A percentile compares a stretch with the other conserved stretches of the same genome.
These are phyloP conservation scores for Verticillium isaacii DNA, from an alignment of 2,329 filamentous ascomycete genomes.

Conservation along the genomic window DNA sequence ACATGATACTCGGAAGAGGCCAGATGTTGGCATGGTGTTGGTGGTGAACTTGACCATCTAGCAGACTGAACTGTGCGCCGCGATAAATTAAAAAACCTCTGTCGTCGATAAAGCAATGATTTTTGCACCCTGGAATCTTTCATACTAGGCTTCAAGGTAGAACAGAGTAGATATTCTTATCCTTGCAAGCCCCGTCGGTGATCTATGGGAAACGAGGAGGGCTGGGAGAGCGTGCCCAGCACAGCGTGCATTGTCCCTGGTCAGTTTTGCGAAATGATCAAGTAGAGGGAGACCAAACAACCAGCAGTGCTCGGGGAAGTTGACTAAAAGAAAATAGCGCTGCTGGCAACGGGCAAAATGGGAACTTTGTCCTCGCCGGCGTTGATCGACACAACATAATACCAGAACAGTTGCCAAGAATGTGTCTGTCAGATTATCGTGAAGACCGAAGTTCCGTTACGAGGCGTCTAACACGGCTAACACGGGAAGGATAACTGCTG, in stretches of 20 bases:
- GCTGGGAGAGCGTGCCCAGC: too few relatives aligned
- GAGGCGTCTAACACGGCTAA: not conserved
- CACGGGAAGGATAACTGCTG: not conserved
- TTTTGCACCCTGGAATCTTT: too few relatives aligned
- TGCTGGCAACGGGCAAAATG: not conserved
- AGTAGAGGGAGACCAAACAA: too few relatives aligned
- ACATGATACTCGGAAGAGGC: not conserved
- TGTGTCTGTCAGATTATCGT: not conserved
- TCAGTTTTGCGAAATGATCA: too few relatives aligned
- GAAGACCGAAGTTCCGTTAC: not conserved
- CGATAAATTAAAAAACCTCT: not conserved
- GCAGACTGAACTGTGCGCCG: not conserved
- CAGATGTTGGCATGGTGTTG: not conserved
- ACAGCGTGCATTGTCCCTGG: too few relatives aligned
- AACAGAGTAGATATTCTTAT: too few relatives aligned
- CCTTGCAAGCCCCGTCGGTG: too few relatives aligned
- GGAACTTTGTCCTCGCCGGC: not conserved
- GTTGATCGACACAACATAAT: not conserved
- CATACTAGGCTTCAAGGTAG: too few relatives aligned
- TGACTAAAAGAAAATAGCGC: not conserved
- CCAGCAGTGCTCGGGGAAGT: too few relatives aligned
- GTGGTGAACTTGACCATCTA: not conserved
- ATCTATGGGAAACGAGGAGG: too few relatives aligned
- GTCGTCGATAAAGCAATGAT: not conserved
- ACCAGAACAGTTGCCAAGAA: not conserved